phyloP scores from a whole-genome alignment of 768 basidiomycete species.

The Auricularia sp. region DNA sequence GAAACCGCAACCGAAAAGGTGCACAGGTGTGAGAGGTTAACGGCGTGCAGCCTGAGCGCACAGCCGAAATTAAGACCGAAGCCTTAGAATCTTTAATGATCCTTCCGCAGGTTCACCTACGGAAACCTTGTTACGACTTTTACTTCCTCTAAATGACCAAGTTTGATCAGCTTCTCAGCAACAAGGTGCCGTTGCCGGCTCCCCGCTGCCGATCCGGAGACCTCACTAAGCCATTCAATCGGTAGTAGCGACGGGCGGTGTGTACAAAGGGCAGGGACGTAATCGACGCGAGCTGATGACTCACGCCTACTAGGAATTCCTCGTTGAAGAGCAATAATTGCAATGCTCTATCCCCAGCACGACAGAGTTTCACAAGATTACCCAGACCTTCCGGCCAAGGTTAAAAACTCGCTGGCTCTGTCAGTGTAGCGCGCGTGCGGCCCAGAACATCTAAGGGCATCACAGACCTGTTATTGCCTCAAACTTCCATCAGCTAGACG shows the following conservation, averaged over 20 bases:
- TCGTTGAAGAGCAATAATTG: constrained; percentile 89
- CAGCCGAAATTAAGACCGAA: background rate
- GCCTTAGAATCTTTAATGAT: constrained; percentile 44
- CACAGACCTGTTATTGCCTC: constrained; percentile 89
- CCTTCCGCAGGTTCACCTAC: constrained; percentile 77
- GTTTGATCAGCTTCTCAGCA: constrained; percentile 47
- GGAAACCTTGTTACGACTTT: constrained; percentile 77
- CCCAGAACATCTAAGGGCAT: constrained; percentile 88
- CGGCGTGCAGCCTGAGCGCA: constrained; percentile 22
- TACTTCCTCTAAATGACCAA: constrained; percentile 81
- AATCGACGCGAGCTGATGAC: constrained; percentile 85
- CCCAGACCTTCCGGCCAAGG: too few relatives aligned
- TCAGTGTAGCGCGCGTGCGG: constrained; percentile 12
- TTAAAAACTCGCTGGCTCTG: too few relatives aligned
- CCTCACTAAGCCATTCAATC: constrained; percentile 88
- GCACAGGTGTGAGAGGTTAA: constrained; percentile 39
- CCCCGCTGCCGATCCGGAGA: constrained; percentile 67
- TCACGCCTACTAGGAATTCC: constrained; percentile 83
- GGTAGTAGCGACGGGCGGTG: constrained; percentile 86
- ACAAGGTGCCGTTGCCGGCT: constrained; percentile 40
- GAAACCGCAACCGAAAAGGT: constrained; percentile 18
- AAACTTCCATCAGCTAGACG: constrained; percentile 76
- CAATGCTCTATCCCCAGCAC: constrained; percentile 84
- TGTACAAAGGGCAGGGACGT: constrained; percentile 88
- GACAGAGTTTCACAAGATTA: constrained; percentile 61